Percentiles rank a stretch among this genome's conserved stretches.
Conservation (phyloP, 805 yeast species). For the Yarrowia sp. region DNA sequence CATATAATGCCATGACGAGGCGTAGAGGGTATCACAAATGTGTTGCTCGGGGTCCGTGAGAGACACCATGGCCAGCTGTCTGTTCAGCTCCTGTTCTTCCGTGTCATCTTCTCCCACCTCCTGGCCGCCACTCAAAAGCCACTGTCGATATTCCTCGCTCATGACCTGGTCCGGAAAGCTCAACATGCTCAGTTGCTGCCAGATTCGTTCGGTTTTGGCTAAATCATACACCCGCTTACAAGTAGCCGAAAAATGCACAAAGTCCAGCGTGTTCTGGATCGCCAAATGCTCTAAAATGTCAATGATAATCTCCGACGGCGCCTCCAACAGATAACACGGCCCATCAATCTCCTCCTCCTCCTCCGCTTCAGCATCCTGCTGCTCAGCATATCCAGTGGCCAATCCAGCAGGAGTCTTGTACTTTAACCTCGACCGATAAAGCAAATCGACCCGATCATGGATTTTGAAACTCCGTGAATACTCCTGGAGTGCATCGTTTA, state of each 20-base stretch:
- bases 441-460: slow-evolving; percentile 16
- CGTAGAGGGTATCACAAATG: slow-evolving; percentile 11
- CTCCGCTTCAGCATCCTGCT: background rate
- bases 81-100: background rate
- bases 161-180: slow-evolving; percentile 9
- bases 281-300: slow-evolving; percentile 13
- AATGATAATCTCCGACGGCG: slow-evolving; percentile 19
- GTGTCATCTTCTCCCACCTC: background rate
- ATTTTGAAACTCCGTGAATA: slow-evolving; percentile 18
- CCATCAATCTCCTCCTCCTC: background rate
- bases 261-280: slow-evolving; percentile 4
- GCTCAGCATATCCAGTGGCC: background rate
- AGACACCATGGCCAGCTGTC: slow-evolving; percentile 2
- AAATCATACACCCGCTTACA: background rate
- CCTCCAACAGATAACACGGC: slow-evolving; percentile 3
- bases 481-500: slow-evolving; percentile 12
- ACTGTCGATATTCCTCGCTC: slow-evolving; percentile 20
- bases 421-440: background rate
- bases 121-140: background rate
- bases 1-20: slow-evolving; percentile 47
- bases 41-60: slow-evolving; percentile 3
- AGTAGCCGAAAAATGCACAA: slow-evolving; percentile 6
- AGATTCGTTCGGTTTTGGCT: background rate
- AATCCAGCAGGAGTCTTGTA: background rate
- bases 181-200: slow-evolving; percentile 22